Base-by-base conservation (phyloP, 768 basidiomycete genomes). In the Sporobolomyces pararoseus region DNA sequence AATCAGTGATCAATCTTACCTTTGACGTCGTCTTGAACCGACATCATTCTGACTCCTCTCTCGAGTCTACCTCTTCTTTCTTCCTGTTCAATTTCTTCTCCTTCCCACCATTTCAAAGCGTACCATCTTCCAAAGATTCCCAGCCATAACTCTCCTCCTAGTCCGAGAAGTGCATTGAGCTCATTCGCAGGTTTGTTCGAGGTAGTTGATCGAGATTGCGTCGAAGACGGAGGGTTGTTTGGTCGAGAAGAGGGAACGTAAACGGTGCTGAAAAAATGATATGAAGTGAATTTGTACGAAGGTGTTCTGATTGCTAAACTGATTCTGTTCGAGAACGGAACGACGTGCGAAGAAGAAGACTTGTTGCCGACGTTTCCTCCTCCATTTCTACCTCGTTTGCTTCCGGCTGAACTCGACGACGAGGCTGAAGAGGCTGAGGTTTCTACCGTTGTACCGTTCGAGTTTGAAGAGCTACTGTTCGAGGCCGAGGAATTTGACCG, bases 231-330 rank as follows among this genome's bases (percentile, higher is more conserved):
- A 42, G 39, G 17, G 39, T n/a, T n/a, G 32, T 52, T 42, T 9
- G 50, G 37, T 3, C 66, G 65, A 79, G 57, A 34, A 37, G 74
- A 72, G 65, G 88, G 88, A 80, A 88, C 85, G 54, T 86, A 85
- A 49, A 91, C 94, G 78, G 96, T 83, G 54, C 91, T 91, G 79
- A 92, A 90, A 72, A 98, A 82, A 51, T 86, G 89, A 78, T 93
- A 90, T 75, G 85, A 89, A 75, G 89, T 88, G 79, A 93, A 90
- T 75, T 89, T 85, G 79, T 88, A 90, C 78, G 88, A 87, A 23
- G 94, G 93, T 4, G 95, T 99, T 66, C 91, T 89, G 53, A 99
- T 84, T 4, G 91, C 90, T 68, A 99, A 86, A 35, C 91, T 88
- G 72, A 94, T 91, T 75, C 91, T 89, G 81, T 90, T 95, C 60